Conservation (phyloP, 2,329 filamentous ascomycete species). For the Sphaerulina musiva region DNA sequence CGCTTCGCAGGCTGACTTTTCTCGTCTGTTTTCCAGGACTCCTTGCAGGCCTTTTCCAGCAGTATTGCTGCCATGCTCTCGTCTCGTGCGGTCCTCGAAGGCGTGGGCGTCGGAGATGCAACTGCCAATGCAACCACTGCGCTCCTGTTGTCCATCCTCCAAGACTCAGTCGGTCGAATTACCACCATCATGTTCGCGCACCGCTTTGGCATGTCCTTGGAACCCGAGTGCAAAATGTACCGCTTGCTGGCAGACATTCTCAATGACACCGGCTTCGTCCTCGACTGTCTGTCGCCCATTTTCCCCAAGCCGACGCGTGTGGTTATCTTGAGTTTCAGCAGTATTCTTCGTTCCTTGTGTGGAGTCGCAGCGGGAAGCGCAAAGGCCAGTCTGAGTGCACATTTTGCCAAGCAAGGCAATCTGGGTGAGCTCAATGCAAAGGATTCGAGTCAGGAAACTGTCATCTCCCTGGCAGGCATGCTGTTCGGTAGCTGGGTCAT, state of each 20-base stretch:
- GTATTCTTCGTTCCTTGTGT: slow-evolving; percentile 63
- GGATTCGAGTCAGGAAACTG: slow-evolving; percentile 91
- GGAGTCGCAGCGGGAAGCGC: slow-evolving; percentile 84
- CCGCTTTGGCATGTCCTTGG: slow-evolving; percentile 70
- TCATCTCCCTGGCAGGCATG: slow-evolving; percentile 84
- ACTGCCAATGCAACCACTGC: slow-evolving; percentile 72
- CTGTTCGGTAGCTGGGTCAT: slow-evolving; percentile 77
- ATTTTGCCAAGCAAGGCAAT: slow-evolving; percentile 84
- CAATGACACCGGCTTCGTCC: slow-evolving; percentile 77
- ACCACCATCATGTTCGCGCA: slow-evolving; percentile 85
- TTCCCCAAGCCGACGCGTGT: slow-evolving; percentile 57
- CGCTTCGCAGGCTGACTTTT: not conserved
- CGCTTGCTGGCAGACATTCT: slow-evolving; percentile 80
- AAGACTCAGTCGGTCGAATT: slow-evolving; percentile 72
- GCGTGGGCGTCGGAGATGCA: slow-evolving; percentile 78
- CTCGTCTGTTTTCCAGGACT: slow-evolving; percentile 49
- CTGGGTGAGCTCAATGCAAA: slow-evolving; percentile 89
- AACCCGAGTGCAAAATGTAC: slow-evolving; percentile 86
- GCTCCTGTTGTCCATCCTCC: slow-evolving; percentile 73
- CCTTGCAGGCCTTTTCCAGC: slow-evolving; percentile 75
- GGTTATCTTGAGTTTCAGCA: slow-evolving; percentile 52
- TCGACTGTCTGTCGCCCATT: slow-evolving; percentile 75
- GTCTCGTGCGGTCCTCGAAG: slow-evolving; percentile 69
- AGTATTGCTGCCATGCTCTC: slow-evolving; percentile 74
- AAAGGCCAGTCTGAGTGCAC: slow-evolving; percentile 83